Percentiles rank a stretch among this genome's conserved stretches.
Evolutionary conservation across 345 rosid genomes (phyloP).

Genomic region (Bruguiera gymnorhiza): DNA sequence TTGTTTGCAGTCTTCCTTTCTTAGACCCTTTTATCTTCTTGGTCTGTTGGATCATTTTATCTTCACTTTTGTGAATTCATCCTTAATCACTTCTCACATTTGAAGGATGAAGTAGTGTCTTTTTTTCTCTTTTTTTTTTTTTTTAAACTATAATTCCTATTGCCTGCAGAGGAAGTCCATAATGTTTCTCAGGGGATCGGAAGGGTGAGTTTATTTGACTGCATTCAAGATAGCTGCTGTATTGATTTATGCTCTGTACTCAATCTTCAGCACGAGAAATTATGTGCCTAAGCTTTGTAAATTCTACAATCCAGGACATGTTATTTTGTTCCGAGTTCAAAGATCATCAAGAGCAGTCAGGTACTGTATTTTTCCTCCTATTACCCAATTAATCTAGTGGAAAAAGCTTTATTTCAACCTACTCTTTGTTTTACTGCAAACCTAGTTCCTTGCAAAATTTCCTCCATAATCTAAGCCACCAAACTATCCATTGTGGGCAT

Average conservation of each 20-base stretch:
- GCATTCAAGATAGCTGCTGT: not conserved
- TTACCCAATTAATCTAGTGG: not conserved
- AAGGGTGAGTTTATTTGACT: constrained; percentile 47
- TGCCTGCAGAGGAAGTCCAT: constrained; percentile 50
- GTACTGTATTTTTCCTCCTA: constrained; percentile 26
- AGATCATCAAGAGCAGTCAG: constrained; percentile 61
- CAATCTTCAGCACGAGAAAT: not conserved
- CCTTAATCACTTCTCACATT: not conserved
- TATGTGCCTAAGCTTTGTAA: constrained; percentile 12
- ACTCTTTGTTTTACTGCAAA: not conserved
- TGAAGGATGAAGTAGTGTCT: not conserved
- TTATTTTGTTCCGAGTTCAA: constrained; percentile 61
- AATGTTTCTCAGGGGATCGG: constrained; percentile 54
- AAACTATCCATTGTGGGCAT: not conserved
- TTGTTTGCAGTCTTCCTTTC: not conserved
- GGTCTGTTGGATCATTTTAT: not conserved
- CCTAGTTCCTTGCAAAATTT: not conserved
- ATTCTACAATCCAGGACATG: constrained; percentile 51
- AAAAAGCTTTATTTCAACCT: not conserved
- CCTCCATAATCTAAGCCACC: not conserved
- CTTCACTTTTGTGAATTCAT: no score
- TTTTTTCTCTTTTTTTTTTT: not conserved
- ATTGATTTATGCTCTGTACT: not conserved
- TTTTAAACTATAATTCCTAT: constrained; percentile 14
- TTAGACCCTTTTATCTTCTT: not conserved